phyloP scores from a whole-genome alignment of 2,329 filamentous ascomycete genomes.

The Sclerotinia spermophila region DNA sequence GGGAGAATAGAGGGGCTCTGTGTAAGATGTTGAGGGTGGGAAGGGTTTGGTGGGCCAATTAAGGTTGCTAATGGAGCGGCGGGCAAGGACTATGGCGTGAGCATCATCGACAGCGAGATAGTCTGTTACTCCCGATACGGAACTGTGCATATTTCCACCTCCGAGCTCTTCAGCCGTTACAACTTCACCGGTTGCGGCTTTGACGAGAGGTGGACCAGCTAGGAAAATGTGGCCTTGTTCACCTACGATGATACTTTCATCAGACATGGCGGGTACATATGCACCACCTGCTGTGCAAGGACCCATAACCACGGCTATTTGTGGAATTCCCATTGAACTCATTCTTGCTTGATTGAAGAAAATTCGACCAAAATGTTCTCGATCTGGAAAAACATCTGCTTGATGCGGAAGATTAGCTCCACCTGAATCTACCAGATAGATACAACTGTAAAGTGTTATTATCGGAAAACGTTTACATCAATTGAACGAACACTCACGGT shows the following conservation, averaged over 20 bases:
- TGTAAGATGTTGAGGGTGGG: slow-evolving; percentile 47
- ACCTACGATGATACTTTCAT: slow-evolving; percentile 94
- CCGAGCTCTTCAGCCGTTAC: slow-evolving; percentile 89
- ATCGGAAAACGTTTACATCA: neutral
- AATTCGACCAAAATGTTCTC: slow-evolving; percentile 89
- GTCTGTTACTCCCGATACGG: slow-evolving; percentile 88
- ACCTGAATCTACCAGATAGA: slow-evolving; percentile 95
- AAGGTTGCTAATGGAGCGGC: slow-evolving; percentile 80
- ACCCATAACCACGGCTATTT: slow-evolving; percentile 95
- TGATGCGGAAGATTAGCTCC: slow-evolving; percentile 94
- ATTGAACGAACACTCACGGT: slow-evolving; percentile 46
- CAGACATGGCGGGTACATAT: slow-evolving; percentile 95
- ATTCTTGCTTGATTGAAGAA: slow-evolving; percentile 98
- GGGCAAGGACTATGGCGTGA: slow-evolving; percentile 80
- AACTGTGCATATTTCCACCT: slow-evolving; percentile 83
- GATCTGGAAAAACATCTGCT: slow-evolving; percentile 91
- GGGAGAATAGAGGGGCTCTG: slow-evolving; percentile 76
- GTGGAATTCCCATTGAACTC: slow-evolving; percentile 83
- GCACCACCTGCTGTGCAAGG: slow-evolving; percentile 94
- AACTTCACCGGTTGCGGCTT: slow-evolving; percentile 90
- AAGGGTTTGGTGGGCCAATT: slow-evolving; percentile 68
- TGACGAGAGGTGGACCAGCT: slow-evolving; percentile 88
- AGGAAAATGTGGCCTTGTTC: slow-evolving; percentile 98
- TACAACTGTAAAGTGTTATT: slow-evolving; percentile 53
- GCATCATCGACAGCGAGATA: slow-evolving; percentile 93